A percentile compares a stretch with the other conserved stretches of the same genome.
Conservation (phyloP, 192 early-diverging fungal species). For the Rhizophlyctis rosea region DNA sequence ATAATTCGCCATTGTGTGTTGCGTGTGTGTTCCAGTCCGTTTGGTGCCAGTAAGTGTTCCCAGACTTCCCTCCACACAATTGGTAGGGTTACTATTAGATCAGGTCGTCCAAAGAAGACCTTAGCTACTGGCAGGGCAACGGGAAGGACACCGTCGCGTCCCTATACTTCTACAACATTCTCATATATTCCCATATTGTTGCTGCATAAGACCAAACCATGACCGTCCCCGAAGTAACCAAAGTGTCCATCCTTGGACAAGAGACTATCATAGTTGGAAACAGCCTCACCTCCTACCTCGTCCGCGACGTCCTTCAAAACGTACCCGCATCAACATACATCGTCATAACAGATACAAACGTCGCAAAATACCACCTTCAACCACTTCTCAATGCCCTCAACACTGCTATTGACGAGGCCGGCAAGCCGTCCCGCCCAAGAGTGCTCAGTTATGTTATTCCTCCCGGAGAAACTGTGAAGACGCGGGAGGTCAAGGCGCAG, state of each 20-base stretch:
- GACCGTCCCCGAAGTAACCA: conserved; percentile 17
- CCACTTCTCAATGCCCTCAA: conserved; percentile 55
- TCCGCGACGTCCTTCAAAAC: conserved; percentile 66
- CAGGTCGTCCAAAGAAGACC: no score
- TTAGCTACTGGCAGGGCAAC: no score
- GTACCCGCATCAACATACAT: conserved; percentile 80
- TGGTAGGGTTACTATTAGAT: no score
- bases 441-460: conserved; percentile 75
- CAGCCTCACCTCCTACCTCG: conserved; percentile 70
- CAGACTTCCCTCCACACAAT: no score
- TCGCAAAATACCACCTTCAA: conserved; percentile 73
- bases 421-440: conserved; percentile 5
- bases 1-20: no score
- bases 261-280: conserved; percentile 88
- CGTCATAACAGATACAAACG: conserved; percentile 81
- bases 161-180: no score
- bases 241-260: conserved; percentile 78
- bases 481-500: conserved; percentile 75
- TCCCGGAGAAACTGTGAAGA: conserved; percentile 88
- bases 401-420: conserved; percentile 25
- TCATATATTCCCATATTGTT: no score
- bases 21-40: no score
- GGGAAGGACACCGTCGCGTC: no score
- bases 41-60: no score
- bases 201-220: no score